These are phyloP conservation scores for Centaurea solstitialis DNA, from an alignment of 129 eudicot species.

Conservation along the genomic window DNA sequence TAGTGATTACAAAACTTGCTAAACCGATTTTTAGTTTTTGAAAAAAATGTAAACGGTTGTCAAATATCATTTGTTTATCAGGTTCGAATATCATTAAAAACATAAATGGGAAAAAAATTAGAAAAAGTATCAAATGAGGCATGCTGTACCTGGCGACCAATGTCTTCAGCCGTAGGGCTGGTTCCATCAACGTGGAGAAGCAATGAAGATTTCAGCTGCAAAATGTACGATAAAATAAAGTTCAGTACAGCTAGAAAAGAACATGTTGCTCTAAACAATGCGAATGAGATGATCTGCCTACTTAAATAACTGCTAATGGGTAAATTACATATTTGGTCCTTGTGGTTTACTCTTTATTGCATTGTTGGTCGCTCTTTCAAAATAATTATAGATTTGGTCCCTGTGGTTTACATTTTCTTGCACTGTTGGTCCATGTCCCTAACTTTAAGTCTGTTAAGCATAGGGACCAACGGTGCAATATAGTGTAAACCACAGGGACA, in stretches of 20 bases:
- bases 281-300: background rate
- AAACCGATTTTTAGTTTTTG: background rate
- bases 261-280: background rate
- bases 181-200: conserved; percentile 84
- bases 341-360: too few species aligned
- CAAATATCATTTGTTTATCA: background rate
- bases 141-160: conserved; percentile 68
- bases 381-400: too few species aligned
- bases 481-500: too few species aligned
- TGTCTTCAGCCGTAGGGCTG: conserved; percentile 80
- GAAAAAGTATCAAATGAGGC: background rate
- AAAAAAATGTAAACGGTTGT: background rate
- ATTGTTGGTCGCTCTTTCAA: too few species aligned
- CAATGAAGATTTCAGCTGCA: conserved; percentile 78
- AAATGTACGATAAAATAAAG: background rate
- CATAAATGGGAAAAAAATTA: background rate
- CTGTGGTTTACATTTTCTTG: too few species aligned
- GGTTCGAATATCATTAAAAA: background rate
- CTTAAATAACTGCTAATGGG: too few species aligned
- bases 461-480: too few species aligned
- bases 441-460: too few species aligned
- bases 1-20: background rate
- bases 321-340: too few species aligned
- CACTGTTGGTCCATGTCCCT: too few species aligned
- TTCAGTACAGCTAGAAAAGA: background rate